A percentile compares a stretch with the other conserved stretches of the same genome.
phyloP scores from a whole-genome alignment of 179 eudicot species.

The Spinacia oleracea region DNA sequence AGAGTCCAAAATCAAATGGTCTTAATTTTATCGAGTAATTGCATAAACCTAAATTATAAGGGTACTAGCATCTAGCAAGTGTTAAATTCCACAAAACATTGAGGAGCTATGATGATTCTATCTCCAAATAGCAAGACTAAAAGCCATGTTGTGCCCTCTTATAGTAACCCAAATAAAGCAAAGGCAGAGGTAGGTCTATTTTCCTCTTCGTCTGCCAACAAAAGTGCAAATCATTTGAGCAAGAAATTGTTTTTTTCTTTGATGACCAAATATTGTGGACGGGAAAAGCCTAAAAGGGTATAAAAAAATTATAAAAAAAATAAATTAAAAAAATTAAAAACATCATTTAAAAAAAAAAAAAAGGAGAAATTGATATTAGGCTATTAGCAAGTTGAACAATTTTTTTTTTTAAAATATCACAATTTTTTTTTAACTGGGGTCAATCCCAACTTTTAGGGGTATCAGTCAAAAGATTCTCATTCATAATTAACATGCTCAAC shows the following conservation, averaged over 20 bases:
- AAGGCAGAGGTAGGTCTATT: conserved; percentile 26
- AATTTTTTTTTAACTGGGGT: too few species aligned
- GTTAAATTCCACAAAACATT: neutral
- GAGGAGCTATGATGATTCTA: neutral
- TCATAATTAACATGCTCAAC: too few species aligned
- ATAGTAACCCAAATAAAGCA: conserved; percentile 21
- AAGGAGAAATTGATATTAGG: too few species aligned
- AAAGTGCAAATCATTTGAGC: conserved; percentile 12
- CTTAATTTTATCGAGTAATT: too few species aligned
- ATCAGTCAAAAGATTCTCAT: too few species aligned
- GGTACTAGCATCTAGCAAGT: too few species aligned
- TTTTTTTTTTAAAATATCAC: too few species aligned
- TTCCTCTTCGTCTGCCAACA: conserved; percentile 29
- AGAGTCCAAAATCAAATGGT: too few species aligned
- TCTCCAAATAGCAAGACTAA: conserved; percentile 16
- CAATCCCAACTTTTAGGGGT: too few species aligned
- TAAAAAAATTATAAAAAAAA: conserved; percentile 19
- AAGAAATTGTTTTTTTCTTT: conserved; percentile 7
- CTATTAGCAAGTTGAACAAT: too few species aligned
- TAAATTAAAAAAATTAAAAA: neutral
- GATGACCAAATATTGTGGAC: conserved; percentile 29
- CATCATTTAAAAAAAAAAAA: too few species aligned
- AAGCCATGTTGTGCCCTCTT: conserved; percentile 19
- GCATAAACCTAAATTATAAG: too few species aligned
- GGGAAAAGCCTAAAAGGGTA: neutral